Conservation (phyloP, 1,284 basidiomycete genomes). For the Puccinia polysora region DNA sequence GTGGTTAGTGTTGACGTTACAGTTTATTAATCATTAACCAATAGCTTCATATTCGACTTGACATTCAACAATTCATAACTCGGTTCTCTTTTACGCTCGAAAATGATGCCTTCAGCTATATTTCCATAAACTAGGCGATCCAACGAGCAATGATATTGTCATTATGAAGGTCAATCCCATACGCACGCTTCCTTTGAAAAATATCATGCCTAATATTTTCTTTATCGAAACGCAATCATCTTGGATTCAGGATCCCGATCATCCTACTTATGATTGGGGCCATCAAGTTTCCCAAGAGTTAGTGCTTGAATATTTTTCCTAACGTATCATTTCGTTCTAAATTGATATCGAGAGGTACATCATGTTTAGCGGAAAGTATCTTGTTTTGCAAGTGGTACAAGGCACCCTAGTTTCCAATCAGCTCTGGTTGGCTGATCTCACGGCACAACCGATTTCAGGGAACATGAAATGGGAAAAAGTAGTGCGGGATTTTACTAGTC, state of each 20-base stretch:
- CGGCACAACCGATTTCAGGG: constrained; percentile 60
- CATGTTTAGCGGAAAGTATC: not conserved
- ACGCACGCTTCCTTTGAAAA: too few relatives aligned
- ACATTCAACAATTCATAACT: not conserved
- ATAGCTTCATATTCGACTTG: not conserved
- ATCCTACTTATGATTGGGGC: constrained; percentile 67
- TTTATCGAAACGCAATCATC: not conserved
- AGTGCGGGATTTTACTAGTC: constrained; percentile 63
- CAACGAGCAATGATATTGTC: constrained; percentile 5
- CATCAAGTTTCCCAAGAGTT: constrained; percentile 59
- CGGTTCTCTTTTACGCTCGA: too few relatives aligned
- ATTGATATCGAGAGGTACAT: too few relatives aligned
- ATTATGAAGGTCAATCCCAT: too few relatives aligned
- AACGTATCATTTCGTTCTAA: too few relatives aligned
- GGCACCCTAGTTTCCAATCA: constrained; percentile 67
- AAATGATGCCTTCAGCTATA: too few relatives aligned
- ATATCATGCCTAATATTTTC: not conserved
- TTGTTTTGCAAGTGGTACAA: too few relatives aligned
- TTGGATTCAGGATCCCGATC: constrained; percentile 43
- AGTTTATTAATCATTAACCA: not conserved
- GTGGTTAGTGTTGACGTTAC: constrained; percentile 9
- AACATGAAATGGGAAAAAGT: constrained; percentile 68
- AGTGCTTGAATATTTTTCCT: too few relatives aligned
- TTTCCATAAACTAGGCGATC: constrained; percentile 21
- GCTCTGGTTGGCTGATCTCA: constrained; percentile 67